Evolutionary conservation across 345 rosid species (phyloP), one percentile per base, ranked within the genome.

Genomic region (Eucalyptus camaldulensis): DNA sequence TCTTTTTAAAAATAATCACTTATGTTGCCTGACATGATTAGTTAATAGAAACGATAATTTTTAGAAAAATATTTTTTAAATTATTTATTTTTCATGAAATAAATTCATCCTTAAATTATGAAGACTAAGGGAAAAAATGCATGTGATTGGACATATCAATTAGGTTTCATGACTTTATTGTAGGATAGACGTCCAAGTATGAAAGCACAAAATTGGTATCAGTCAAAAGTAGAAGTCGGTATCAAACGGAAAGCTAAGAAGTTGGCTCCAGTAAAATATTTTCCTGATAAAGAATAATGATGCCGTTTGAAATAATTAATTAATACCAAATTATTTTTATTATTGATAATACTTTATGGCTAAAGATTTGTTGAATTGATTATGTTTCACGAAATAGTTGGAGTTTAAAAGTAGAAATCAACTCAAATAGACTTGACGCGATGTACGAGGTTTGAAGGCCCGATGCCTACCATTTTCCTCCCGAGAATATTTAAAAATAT

Each of bases 21-120:
- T 56, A 24, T 56, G 5, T 56, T 10, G 29, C 6, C 0, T 12
- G 0, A 0, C 4, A 29, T 13, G 1, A 62, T 60, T 13, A 27
- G 4, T 12, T 6, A 27, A 60, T 27, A 60, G 0, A 60, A 56
- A 56, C 3, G 5, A 56, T 22, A 0, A 56, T 6, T 54, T 22
- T 56, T 5, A 22, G 1, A 22, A 53, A 53, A 17, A 51, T 51
- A 22, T 54, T 22, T 54, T 22, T 22, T 2, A 56, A 56, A 56
- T 56, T 1, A 56, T 24, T 56, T 24, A 56, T 24, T 24, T 56
- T 24, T 0, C 3, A 22, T 9, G 13, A 56, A 56, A 56, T 56
- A 24, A 56, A 56, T 56, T 11, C 13, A 56, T 1, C 29, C 29
- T 56, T 56, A 24, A 56, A 24, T 56, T 56, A 24, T 56, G 62